Percentiles rank a stretch among this genome's conserved stretches.
Evolutionary conservation across 2,329 filamentous ascomycete genomes (phyloP).

Genomic region (Aulographum hederae): DNA sequence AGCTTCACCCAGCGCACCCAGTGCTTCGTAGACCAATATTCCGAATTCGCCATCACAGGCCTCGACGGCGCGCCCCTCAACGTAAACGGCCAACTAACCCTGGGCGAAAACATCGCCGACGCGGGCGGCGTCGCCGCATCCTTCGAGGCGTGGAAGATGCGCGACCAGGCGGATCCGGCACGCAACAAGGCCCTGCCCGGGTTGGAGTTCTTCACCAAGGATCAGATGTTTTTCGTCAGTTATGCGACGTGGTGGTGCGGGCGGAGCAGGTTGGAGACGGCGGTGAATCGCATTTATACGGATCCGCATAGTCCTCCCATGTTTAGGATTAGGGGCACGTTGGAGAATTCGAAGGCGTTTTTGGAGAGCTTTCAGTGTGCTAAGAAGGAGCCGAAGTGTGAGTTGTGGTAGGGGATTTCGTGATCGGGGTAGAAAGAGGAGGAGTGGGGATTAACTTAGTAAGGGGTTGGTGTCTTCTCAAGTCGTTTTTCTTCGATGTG

Average conservation of each 20-base stretch:
- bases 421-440: no score
- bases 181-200: slow-evolving; percentile 20
- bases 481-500: no score
- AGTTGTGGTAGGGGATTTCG: slow-evolving; percentile 52
- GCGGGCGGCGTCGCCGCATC: slow-evolving; percentile 46
- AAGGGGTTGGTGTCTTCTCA: no score
- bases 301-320: slow-evolving; percentile 49
- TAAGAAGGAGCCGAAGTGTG: slow-evolving; percentile 45
- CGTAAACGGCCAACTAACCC: slow-evolving; percentile 43
- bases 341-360: slow-evolving; percentile 50
- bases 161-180: slow-evolving; percentile 31
- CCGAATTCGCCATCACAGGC: slow-evolving; percentile 38
- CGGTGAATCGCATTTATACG: slow-evolving; percentile 37
- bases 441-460: no score
- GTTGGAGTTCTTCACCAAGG: slow-evolving; percentile 41
- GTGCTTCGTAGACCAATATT: slow-evolving; percentile 53
- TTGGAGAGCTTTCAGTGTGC: slow-evolving; percentile 48
- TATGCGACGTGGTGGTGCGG: slow-evolving; percentile 50
- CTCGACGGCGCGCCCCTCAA: slow-evolving; percentile 38
- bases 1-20: slow-evolving; percentile 40
- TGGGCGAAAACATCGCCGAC: slow-evolving; percentile 56
- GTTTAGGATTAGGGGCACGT: slow-evolving; percentile 39
- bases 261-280: slow-evolving; percentile 40
- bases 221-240: slow-evolving; percentile 52
- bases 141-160: slow-evolving; percentile 47